Conservation (phyloP, 2,329 filamentous ascomycete species). For the Apiospora malaysiana region DNA sequence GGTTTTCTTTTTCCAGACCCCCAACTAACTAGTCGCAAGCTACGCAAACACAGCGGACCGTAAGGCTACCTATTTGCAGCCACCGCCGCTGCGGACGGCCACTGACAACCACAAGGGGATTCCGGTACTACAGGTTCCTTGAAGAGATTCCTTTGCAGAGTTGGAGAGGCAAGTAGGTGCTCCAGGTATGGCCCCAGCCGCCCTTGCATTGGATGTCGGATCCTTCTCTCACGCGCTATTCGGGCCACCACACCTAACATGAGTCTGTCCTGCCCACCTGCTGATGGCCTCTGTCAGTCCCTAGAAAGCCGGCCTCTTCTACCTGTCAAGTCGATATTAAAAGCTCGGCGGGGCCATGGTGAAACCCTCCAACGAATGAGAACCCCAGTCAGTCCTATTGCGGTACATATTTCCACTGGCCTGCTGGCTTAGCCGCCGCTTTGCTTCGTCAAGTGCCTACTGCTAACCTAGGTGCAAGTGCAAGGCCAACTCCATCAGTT, state of each 20-base stretch:
- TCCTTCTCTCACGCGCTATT: background rate
- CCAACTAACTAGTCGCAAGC: constrained; percentile 15
- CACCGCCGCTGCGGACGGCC: constrained; percentile 8
- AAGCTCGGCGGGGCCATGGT: constrained; percentile 29
- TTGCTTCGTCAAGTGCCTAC: constrained; percentile 40
- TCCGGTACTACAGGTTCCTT: background rate
- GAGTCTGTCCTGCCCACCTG: constrained; percentile 11
- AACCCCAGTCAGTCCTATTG: constrained; percentile 42
- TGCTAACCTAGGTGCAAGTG: too few relatives aligned
- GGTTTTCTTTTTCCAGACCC: background rate
- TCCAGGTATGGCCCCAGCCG: constrained; percentile 6
- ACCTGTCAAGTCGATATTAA: constrained; percentile 34
- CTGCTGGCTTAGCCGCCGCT: constrained; percentile 40
- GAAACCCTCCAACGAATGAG: constrained; percentile 44
- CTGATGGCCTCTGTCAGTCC: background rate
- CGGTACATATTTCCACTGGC: background rate
- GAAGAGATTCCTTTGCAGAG: background rate
- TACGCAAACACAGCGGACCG: background rate
- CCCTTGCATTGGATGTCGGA: background rate
- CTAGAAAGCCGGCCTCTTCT: background rate
- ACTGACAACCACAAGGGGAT: constrained; percentile 4
- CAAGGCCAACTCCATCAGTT: constrained; percentile 45
- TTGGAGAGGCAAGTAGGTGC: background rate
- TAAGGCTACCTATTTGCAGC: constrained; percentile 11
- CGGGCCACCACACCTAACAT: constrained; percentile 1